These are phyloP conservation scores for Starmera stellimalicola DNA, from an alignment of 1,139 yeast genomes.

Conservation along the genomic window DNA sequence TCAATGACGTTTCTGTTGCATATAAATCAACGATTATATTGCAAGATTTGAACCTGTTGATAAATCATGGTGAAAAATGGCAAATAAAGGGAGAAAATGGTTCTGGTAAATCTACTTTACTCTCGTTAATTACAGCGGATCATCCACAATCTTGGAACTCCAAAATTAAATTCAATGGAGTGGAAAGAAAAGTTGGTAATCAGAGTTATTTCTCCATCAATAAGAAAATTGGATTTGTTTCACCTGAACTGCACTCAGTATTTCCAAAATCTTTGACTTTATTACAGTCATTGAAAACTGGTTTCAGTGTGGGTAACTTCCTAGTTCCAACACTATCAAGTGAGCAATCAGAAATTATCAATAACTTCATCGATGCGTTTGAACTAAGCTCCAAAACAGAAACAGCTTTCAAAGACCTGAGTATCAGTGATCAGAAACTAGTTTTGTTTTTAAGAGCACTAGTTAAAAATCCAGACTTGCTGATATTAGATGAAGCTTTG, in stretches of 20 bases:
- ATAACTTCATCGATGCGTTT: slow-evolving; percentile 26
- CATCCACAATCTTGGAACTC: slow-evolving; percentile 95
- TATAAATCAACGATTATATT: slow-evolving; percentile 59
- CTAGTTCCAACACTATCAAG: slow-evolving; percentile 30
- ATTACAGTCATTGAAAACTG: slow-evolving; percentile 59
- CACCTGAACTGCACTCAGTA: slow-evolving; percentile 87
- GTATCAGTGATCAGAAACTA: slow-evolving; percentile 71
- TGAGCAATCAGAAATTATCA: slow-evolving; percentile 27
- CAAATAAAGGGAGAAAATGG: slow-evolving; percentile 88
- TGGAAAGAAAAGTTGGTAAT: slow-evolving; percentile 64
- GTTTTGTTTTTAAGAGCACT: slow-evolving; percentile 68
- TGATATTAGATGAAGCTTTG: slow-evolving; percentile 87
- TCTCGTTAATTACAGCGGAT: slow-evolving; percentile 81
- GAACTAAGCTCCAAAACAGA: slow-evolving; percentile 23
- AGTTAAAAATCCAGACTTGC: slow-evolving; percentile 63
- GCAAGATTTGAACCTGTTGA: slow-evolving; percentile 53
- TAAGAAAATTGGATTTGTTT: slow-evolving; percentile 70
- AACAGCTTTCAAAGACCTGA: slow-evolving; percentile 39
- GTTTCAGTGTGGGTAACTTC: slow-evolving; percentile 52
- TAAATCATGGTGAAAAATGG: slow-evolving; percentile 72
- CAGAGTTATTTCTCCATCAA: slow-evolving; percentile 74
- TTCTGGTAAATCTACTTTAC: slow-evolving; percentile 81
- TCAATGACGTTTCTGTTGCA: slow-evolving; percentile 53
- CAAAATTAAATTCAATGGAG: slow-evolving; percentile 54
- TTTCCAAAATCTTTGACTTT: slow-evolving; percentile 53